Evolutionary conservation across 768 basidiomycete species (phyloP).

Genomic region (Termitomyces sp.): DNA sequence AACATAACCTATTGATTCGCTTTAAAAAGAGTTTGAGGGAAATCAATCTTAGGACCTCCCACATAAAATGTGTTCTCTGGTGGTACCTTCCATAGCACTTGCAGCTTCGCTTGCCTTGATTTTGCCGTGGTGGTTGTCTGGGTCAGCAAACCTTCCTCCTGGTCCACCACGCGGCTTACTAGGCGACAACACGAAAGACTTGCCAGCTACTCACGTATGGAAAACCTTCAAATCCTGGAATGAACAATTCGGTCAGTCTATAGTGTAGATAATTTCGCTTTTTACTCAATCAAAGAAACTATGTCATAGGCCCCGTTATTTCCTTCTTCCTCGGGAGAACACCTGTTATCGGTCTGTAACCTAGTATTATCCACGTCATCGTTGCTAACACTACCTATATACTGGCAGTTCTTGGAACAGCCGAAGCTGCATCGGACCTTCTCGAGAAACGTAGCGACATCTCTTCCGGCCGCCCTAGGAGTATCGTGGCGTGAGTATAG

Average conservation of each 20-base stretch:
- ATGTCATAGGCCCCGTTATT: constrained; percentile 17
- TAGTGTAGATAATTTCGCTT: too few species aligned
- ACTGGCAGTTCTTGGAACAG: constrained; percentile 28
- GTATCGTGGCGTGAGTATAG: constrained; percentile 28
- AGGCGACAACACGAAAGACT: constrained; percentile 6
- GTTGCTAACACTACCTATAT: not conserved
- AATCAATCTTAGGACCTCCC: not conserved
- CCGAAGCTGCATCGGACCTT: constrained; percentile 29
- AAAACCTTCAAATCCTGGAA: constrained; percentile 21
- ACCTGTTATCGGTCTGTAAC: constrained; percentile 19
- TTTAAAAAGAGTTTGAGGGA: too few species aligned
- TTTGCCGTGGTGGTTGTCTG: not conserved
- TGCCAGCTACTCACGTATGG: constrained; percentile 16
- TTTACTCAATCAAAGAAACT: not conserved
- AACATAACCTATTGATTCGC: not conserved
- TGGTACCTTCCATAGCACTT: not conserved
- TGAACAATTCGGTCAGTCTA: constrained; percentile 16
- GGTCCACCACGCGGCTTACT: constrained; percentile 6
- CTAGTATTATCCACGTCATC: not conserved
- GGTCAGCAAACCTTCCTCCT: constrained; percentile 4
- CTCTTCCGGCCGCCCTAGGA: constrained; percentile 33
- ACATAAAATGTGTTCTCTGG: not conserved
- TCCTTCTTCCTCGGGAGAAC: constrained; percentile 22
- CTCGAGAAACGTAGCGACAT: constrained; percentile 32
- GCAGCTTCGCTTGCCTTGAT: not conserved